These are phyloP conservation scores for Deakozyma indianensis DNA, from an alignment of 805 yeast genomes.

Conservation along the genomic window DNA sequence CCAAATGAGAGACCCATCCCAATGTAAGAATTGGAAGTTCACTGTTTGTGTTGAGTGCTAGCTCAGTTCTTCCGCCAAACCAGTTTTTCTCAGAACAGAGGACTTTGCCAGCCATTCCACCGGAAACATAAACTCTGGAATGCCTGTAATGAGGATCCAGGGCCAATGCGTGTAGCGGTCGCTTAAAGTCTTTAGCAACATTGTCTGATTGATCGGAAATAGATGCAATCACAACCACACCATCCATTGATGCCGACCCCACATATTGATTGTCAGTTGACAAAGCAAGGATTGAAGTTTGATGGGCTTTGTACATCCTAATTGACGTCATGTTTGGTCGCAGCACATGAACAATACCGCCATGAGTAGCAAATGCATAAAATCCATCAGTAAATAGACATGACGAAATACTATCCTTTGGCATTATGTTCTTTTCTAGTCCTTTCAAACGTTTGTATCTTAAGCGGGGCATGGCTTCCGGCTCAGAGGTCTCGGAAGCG, in stretches of 20 bases:
- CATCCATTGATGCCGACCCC: constrained; percentile 89
- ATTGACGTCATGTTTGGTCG: constrained; percentile 43
- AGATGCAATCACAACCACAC: constrained; percentile 75
- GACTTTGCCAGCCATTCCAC: constrained; percentile 83
- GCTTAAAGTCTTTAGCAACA: constrained; percentile 62
- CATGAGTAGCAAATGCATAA: constrained; percentile 77
- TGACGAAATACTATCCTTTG: constrained; percentile 65
- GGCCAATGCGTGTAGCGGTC: constrained; percentile 82
- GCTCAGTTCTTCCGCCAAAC: constrained; percentile 73
- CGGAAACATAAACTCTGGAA: constrained; percentile 59
- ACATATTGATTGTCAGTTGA: constrained; percentile 60
- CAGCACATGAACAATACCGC: constrained; percentile 65
- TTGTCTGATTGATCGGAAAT: constrained; percentile 47
- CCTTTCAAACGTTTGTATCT: constrained; percentile 58
- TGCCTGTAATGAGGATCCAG: constrained; percentile 54
- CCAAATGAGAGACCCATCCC: constrained; percentile 43
- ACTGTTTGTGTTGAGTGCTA: constrained; percentile 36
- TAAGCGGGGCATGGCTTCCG: constrained; percentile 39
- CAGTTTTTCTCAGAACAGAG: constrained; percentile 64
- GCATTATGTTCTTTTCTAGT: constrained; percentile 58
- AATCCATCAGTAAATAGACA: constrained; percentile 44
- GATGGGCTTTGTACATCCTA: constrained; percentile 69
- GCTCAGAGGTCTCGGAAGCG: constrained; percentile 28
- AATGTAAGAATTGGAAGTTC: constrained; percentile 62
- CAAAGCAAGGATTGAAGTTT: constrained; percentile 66